Evolutionary conservation across 495 filamentous ascomycete species (phyloP).

Genomic region (Hypoxylon lenormandii): DNA sequence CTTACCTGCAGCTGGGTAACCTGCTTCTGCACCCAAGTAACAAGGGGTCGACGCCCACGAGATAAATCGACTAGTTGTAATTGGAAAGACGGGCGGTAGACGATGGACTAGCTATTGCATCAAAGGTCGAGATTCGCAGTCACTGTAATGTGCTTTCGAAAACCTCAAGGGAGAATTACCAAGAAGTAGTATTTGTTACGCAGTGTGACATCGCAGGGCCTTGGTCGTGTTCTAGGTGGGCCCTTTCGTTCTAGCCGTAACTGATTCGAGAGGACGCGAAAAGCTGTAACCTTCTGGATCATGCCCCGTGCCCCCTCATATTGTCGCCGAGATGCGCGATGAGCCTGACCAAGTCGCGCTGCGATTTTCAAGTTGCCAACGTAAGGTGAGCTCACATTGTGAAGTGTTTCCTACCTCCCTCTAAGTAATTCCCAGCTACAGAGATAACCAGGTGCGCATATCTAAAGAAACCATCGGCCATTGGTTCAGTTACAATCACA

Average conservation of each 20-base stretch:
- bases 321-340: slow-evolving; percentile 1
- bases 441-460: background rate
- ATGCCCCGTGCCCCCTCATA: background rate
- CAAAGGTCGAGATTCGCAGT: background rate
- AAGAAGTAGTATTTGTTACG: slow-evolving; percentile 18
- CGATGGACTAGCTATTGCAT: background rate
- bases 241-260: background rate
- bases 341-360: background rate
- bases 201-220: slow-evolving; percentile 17
- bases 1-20: slow-evolving; percentile 14
- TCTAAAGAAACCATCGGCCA: background rate
- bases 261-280: slow-evolving; percentile 2
- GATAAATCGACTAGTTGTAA: slow-evolving; percentile 1
- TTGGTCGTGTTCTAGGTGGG: slow-evolving; percentile 2
- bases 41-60: slow-evolving; percentile 3
- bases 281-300: slow-evolving; percentile 5
- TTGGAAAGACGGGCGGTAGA: background rate
- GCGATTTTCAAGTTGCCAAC: background rate
- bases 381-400: background rate
- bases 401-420: background rate
- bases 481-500: background rate
- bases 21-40: slow-evolving; percentile 4
- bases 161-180: background rate
- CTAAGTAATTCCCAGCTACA: background rate
- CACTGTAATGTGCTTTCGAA: slow-evolving; percentile 29